These are phyloP conservation scores for Yarrowia sp. DNA, from an alignment of 805 yeast genomes.

Conservation along the genomic window DNA sequence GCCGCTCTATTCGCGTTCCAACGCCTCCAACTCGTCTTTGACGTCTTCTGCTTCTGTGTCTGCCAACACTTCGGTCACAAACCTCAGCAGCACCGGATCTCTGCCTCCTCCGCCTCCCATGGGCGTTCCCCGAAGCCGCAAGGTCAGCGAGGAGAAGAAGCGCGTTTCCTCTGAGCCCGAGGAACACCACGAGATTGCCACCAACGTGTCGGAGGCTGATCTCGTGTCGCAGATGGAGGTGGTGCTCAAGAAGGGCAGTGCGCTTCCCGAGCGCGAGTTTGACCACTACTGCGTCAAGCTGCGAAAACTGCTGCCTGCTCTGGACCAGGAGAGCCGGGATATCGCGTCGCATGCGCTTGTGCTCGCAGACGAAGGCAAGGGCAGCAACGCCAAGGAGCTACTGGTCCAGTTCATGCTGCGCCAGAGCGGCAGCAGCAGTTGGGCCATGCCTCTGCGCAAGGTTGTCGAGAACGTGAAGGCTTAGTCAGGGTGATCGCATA, in stretches of 20 bases:
- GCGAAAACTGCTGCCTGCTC: constrained; percentile 28
- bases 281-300: constrained; percentile 34
- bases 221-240: neutral
- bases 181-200: neutral
- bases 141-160: constrained; percentile 13
- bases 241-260: neutral
- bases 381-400: constrained; percentile 39
- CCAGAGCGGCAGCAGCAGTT: constrained; percentile 55
- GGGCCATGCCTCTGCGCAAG: constrained; percentile 70
- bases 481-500: no score
- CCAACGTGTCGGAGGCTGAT: neutral
- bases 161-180: neutral
- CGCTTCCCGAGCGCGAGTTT: constrained; percentile 31
- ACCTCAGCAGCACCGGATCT: constrained; percentile 7
- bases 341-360: constrained; percentile 36
- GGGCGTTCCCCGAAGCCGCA: constrained; percentile 10
- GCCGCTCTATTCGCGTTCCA: constrained; percentile 8
- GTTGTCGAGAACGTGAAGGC: constrained; percentile 50
- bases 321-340: constrained; percentile 31
- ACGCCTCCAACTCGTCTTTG: neutral
- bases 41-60: neutral
- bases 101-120: constrained; percentile 15
- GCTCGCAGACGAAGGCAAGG: constrained; percentile 36
- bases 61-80: constrained; percentile 1
- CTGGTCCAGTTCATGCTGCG: constrained; percentile 54